phyloP scores from a whole-genome alignment of 441 rosid genomes.

The Erodium texanum region DNA sequence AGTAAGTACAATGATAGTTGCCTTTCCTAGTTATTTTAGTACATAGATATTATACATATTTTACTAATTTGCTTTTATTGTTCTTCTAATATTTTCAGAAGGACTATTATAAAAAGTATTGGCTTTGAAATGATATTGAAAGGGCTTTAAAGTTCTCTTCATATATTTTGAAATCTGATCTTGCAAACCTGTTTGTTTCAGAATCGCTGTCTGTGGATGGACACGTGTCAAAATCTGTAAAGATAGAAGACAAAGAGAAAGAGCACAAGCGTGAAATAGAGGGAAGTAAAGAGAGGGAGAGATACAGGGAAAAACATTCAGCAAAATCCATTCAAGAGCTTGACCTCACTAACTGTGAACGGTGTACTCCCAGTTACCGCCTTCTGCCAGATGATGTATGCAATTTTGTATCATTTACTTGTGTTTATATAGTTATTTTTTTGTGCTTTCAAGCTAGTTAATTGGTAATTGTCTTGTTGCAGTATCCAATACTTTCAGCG shows the following conservation, averaged over 20 bases:
- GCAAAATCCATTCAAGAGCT: conserved; percentile 88
- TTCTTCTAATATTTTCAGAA: background rate
- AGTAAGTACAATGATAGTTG: conserved; percentile 44
- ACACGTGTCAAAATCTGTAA: conserved; percentile 46
- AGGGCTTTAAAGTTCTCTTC: background rate
- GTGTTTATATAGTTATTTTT: background rate
- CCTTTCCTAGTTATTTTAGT: conserved; percentile 13
- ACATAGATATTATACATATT: conserved; percentile 5
- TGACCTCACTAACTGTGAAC: conserved; percentile 93
- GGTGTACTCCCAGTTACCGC: conserved; percentile 96
- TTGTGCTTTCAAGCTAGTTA: background rate
- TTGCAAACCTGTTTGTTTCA: conserved; percentile 18
- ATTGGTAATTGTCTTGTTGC: conserved; percentile 21
- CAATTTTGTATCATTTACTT: background rate
- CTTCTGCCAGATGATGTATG: conserved; percentile 84
- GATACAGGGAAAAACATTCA: conserved; percentile 70
- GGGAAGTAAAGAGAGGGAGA: conserved; percentile 64
- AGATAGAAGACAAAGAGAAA: conserved; percentile 59
- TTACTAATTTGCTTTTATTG: background rate
- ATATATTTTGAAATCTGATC: background rate
- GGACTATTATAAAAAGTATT: background rate
- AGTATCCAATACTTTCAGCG: conserved; percentile 78
- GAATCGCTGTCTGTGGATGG: conserved; percentile 61
- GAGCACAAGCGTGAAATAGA: conserved; percentile 53
- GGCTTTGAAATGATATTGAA: background rate